Percentiles rank a stretch among this genome's conserved stretches.
These are phyloP conservation scores for Flueggea neowawraea DNA, from an alignment of 441 rosid genomes.

Conservation along the genomic window DNA sequence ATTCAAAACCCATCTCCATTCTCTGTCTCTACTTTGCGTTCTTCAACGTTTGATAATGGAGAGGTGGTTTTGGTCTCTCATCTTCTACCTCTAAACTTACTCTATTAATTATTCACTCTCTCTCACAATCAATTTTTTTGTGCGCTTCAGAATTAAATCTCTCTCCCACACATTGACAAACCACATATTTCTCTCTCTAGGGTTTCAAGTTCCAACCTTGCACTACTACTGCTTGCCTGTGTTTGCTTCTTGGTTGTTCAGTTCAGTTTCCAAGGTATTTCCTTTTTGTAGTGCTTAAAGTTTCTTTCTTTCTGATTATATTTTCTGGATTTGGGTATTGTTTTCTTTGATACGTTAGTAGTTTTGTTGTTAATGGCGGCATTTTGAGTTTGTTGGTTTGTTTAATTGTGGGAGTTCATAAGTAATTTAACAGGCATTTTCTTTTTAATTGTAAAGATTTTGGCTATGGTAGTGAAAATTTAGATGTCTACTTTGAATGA, in stretches of 20 bases:
- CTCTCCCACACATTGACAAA: slow-evolving; percentile 17
- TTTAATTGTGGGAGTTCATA: background rate
- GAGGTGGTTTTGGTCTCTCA: slow-evolving; percentile 5
- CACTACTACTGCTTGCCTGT: background rate
- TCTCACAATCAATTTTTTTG: slow-evolving; percentile 15
- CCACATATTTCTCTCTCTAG: slow-evolving; percentile 23
- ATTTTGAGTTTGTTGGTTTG: background rate
- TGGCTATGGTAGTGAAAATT: background rate
- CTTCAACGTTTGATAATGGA: no score
- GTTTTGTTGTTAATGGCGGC: background rate
- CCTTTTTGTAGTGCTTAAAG: slow-evolving; percentile 1
- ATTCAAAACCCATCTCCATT: no score
- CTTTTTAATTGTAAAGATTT: background rate
- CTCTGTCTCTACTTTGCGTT: no score
- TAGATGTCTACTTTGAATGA: slow-evolving; percentile 6
- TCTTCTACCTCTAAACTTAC: slow-evolving; percentile 12
- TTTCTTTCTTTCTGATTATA: no score
- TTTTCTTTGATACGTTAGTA: background rate
- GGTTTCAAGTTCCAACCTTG: slow-evolving; percentile 12
- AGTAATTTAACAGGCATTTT: background rate
- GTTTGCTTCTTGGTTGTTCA: background rate
- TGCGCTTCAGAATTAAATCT: slow-evolving; percentile 32
- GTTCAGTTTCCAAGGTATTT: slow-evolving; percentile 9
- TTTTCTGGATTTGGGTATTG: background rate
- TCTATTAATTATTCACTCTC: slow-evolving; percentile 12